Evolutionary conservation across 345 rosid species (phyloP).

Genomic region (Brassica incana): DNA sequence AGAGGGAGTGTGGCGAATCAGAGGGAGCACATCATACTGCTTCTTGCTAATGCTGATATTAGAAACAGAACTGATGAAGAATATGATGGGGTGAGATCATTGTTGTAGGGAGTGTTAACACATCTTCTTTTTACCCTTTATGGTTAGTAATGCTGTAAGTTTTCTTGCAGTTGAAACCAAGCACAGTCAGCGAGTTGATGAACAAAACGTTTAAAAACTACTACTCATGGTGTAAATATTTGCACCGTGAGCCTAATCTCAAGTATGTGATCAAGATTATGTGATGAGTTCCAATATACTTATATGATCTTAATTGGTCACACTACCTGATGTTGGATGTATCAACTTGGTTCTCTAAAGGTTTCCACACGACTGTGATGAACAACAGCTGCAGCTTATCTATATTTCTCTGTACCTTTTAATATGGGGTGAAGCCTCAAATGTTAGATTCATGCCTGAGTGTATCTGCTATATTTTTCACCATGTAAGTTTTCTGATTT

Average conservation of each 20-base stretch:
- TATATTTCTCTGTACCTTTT: conserved; percentile 85
- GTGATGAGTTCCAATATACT: conserved; percentile 4
- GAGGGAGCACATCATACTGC: conserved; percentile 88
- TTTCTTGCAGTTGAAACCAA: conserved; percentile 59
- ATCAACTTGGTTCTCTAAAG: conserved; percentile 47
- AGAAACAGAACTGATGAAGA: conserved; percentile 48
- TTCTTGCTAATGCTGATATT: conserved; percentile 85
- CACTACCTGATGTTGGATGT: conserved; percentile 21
- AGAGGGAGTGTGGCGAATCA: conserved; percentile 98
- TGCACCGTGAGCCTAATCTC: conserved; percentile 49
- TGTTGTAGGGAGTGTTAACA: not conserved
- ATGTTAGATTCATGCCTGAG: conserved; percentile 97
- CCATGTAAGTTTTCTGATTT: conserved; percentile 63
- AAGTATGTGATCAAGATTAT: conserved; percentile 46
- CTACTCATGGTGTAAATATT: conserved; percentile 80
- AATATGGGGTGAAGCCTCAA: conserved; percentile 99
- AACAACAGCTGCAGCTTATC: conserved; percentile 65
- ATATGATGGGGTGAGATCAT: conserved; percentile 50
- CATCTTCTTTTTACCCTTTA: not conserved
- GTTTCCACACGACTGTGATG: conserved; percentile 44
- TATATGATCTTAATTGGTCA: conserved; percentile 20
- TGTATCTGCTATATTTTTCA: conserved; percentile 97
- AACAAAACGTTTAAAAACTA: conserved; percentile 76
- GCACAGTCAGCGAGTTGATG: conserved; percentile 52
- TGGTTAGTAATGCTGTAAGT: conserved; percentile 34